Base-by-base conservation (phyloP, 176 grass and related monocot species). In the Stipa capillata region DNA sequence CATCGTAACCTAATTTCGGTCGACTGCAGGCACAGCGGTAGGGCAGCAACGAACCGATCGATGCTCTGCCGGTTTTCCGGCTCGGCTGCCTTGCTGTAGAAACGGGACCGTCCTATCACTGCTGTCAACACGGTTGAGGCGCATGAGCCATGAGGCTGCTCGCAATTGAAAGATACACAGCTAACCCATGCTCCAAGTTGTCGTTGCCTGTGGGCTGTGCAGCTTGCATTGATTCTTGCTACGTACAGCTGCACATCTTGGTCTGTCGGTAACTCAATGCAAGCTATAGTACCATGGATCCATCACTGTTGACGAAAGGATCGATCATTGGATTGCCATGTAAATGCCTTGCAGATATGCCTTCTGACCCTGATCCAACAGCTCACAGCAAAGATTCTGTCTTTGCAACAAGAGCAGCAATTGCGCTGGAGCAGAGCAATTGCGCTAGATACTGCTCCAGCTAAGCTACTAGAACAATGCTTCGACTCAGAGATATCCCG, bases 191-290 rank as follows among this genome's bases (percentile, higher is more conserved):
- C 57, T 54, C 64, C 79, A 17, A 52, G 36, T 55, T 78, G 85
- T 47, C 71, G 60, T 47, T 28, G 62, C 28, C 50, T 23, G 41
- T 24, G 40, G 51, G 81, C 47, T 18, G 45, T 51, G 41, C 34
- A 28, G n/a, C 31, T 5, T 7, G 55, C 69, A 58, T 34, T 73
- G 80, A 3, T 47, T 18, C 72, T 28, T 52, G 73, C 85, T n/a
- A n/a, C n/a, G n/a, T 52, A 42, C 25, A 41, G 79, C 79, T 85
- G 47, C 84, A 45, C 56, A 65, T 75, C 48, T 66, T 67, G 77
- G 62, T 79, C n/a, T 42, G 77, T 47, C 23, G 34, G 33, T 64
- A 58, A 45, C 25, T 58, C 59, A 33, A 72, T 49, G 66, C 37
- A 8, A 25, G 21, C 27, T 32, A 45, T 44, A n/a, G n/a, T n/a